phyloP scores from a whole-genome alignment of 2,329 filamentous ascomycete genomes.

The Alternaria triticina region DNA sequence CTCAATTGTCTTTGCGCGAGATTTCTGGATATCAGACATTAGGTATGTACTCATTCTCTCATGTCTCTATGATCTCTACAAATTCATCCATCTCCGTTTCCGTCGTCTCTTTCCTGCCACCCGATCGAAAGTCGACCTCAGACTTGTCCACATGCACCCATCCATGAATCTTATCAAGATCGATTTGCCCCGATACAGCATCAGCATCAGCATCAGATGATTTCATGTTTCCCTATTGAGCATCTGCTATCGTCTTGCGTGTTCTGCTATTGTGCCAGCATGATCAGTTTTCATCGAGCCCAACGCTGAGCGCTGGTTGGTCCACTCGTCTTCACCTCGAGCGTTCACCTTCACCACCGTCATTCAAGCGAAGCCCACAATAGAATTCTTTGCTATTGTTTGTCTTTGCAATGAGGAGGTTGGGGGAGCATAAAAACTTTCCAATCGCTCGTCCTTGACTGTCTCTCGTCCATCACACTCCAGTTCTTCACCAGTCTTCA shows the following conservation, averaged over 20 bases:
- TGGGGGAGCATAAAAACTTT: not conserved
- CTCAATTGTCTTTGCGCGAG: not conserved
- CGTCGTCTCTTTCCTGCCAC: not conserved
- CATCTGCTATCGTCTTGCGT: not conserved
- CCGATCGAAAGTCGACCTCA: not conserved
- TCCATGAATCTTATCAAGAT: not conserved
- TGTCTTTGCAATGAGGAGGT: not conserved
- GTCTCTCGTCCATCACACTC: not conserved
- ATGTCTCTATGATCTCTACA: not conserved
- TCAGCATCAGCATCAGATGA: not conserved
- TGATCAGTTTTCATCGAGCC: not conserved
- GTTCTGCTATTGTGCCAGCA: not conserved
- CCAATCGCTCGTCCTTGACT: not conserved
- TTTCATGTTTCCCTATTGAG: not conserved
- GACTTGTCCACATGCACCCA: not conserved
- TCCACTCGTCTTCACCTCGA: conserved; percentile 2
- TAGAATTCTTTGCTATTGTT: conserved; percentile 7
- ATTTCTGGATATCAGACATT: not conserved
- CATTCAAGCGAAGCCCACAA: conserved; percentile 12
- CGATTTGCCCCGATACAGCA: not conserved
- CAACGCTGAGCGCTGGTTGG: not conserved
- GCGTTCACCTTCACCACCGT: conserved; percentile 23
- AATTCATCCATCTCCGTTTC: not conserved
- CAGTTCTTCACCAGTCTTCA: not conserved
- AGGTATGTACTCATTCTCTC: conserved; percentile 7